Conservation (phyloP, 305 asterid species). For the Solanum hybrid region DNA sequence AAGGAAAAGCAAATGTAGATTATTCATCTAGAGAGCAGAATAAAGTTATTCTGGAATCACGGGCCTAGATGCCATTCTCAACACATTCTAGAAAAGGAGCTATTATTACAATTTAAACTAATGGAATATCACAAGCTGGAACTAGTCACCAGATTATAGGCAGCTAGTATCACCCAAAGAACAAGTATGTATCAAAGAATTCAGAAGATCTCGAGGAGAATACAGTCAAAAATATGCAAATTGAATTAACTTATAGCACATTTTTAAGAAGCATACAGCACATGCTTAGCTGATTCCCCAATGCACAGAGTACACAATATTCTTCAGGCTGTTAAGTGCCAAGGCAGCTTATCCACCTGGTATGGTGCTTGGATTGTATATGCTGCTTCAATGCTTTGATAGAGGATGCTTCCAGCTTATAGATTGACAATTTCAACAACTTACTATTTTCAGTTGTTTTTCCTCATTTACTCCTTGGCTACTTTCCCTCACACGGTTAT, state of each 20-base stretch:
- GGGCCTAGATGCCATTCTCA: not conserved
- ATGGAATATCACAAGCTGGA: not conserved
- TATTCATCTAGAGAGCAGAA: not conserved
- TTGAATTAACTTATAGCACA: not conserved
- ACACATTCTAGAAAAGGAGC: not conserved
- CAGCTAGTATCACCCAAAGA: not conserved
- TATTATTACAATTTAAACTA: not conserved
- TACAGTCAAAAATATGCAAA: not conserved
- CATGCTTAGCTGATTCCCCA: not conserved
- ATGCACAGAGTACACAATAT: not conserved
- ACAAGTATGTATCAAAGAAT: not conserved
- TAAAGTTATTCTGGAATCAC: not conserved
- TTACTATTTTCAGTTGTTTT: not conserved
- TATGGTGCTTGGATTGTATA: not conserved
- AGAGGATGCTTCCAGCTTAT: not conserved
- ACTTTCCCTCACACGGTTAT: not conserved
- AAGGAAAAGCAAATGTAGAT: not conserved
- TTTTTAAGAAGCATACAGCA: not conserved
- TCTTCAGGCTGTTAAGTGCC: not conserved
- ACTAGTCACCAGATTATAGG: not conserved
- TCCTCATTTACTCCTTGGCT: not conserved
- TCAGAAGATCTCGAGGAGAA: not conserved
- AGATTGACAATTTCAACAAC: not conserved
- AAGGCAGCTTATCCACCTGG: not conserved
- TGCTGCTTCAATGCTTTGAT: not conserved